phyloP scores from a whole-genome alignment of 2,329 filamentous ascomycete species.

The Hypoxylon sp. region DNA sequence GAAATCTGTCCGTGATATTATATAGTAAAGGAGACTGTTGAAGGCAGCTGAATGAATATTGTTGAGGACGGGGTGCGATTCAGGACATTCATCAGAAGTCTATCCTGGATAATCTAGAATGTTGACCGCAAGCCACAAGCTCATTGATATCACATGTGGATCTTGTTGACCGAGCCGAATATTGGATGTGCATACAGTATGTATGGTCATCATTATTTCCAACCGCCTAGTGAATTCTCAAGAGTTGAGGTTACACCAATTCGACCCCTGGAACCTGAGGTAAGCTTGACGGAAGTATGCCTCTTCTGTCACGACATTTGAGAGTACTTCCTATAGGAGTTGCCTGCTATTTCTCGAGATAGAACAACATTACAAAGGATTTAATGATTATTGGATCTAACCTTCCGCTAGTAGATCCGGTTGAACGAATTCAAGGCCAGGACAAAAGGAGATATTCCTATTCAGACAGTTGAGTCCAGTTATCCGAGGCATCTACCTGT shows the following conservation, averaged over 20 bases:
- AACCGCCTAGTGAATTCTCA: neutral
- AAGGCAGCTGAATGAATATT: neutral
- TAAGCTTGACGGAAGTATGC: neutral
- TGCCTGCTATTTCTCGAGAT: neutral
- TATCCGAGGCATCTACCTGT: slow-evolving; percentile 12
- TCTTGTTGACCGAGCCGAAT: slow-evolving; percentile 22
- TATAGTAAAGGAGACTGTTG: neutral
- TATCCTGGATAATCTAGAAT: neutral
- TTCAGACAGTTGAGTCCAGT: slow-evolving; percentile 4
- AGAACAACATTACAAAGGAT: neutral
- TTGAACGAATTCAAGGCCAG: slow-evolving; percentile 1
- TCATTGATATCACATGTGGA: slow-evolving; percentile 14
- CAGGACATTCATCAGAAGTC: neutral
- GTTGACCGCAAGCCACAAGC: neutral
- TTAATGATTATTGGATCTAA: neutral
- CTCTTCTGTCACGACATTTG: neutral
- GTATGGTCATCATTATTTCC: neutral
- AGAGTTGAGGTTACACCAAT: slow-evolving; percentile 2
- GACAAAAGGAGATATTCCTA: slow-evolving; percentile 9
- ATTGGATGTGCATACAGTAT: slow-evolving; percentile 16
- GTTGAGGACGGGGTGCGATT: slow-evolving; percentile 8
- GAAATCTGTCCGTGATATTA: neutral
- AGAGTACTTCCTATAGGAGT: neutral
- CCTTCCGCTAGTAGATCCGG: slow-evolving; percentile 6
- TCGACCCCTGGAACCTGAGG: slow-evolving; percentile 3